A percentile compares a stretch with the other conserved stretches of the same genome.
These are phyloP conservation scores for Pezicula neosporulosa DNA, from an alignment of 2,329 filamentous ascomycete genomes.

Conservation along the genomic window DNA sequence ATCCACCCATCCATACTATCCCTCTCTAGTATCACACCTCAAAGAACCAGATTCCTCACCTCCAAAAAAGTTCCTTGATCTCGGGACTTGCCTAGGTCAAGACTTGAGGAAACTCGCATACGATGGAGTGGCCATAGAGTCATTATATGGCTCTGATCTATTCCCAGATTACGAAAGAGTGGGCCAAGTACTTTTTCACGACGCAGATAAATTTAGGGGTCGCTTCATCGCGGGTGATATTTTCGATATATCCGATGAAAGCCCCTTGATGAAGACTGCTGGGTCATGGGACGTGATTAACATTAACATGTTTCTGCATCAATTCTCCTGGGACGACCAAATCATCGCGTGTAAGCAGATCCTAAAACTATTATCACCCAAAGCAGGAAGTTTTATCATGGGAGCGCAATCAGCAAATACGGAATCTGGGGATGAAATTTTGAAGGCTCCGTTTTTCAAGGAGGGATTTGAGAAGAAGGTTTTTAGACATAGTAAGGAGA, in stretches of 20 bases:
- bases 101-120: constrained; percentile 31
- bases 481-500: not conserved
- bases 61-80: not conserved
- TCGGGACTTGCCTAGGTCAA: constrained; percentile 32
- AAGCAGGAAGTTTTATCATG: not conserved
- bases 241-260: constrained; percentile 16
- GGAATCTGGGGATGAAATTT: not conserved
- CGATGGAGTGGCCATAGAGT: constrained; percentile 28
- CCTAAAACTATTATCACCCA: not conserved
- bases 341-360: not conserved
- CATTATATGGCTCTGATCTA: constrained; percentile 26
- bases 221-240: constrained; percentile 27
- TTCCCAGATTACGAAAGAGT: constrained; percentile 28
- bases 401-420: not conserved
- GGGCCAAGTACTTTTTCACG: constrained; percentile 33
- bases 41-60: not conserved
- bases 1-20: not conserved
- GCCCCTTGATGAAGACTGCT: constrained; percentile 22
- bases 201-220: constrained; percentile 24
- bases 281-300: constrained; percentile 36
- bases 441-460: not conserved
- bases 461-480: not conserved
- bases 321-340: constrained; percentile 36
- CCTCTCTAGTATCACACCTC: not conserved
- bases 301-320: constrained; percentile 38